These are phyloP conservation scores for Corchorus capsularis DNA, from an alignment of 345 rosid genomes.

Conservation along the genomic window DNA sequence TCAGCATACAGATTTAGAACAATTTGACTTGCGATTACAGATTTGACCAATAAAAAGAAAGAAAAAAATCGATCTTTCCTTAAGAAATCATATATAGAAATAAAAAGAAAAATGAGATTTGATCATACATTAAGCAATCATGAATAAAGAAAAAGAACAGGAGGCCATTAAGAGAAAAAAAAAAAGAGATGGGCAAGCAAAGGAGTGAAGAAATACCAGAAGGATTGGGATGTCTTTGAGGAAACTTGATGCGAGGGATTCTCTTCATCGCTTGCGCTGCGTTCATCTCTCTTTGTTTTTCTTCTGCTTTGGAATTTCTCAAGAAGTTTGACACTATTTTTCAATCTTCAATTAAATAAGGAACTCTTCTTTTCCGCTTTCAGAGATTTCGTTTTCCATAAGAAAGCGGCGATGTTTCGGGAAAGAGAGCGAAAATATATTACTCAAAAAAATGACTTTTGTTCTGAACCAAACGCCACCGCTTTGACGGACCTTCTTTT, in stretches of 20 bases:
- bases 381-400: background rate
- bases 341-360: background rate
- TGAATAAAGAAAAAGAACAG: background rate
- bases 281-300: slow-evolving; percentile 42
- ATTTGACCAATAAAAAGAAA: background rate
- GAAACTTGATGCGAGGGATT: slow-evolving; percentile 87
- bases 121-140: background rate
- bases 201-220: slow-evolving; percentile 38
- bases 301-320: slow-evolving; percentile 7
- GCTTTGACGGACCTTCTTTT: background rate
- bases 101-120: background rate
- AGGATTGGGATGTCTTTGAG: slow-evolving; percentile 56
- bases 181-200: background rate
- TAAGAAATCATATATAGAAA: background rate
- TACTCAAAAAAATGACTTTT: too few species aligned
- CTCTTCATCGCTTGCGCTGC: slow-evolving; percentile 68
- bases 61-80: background rate
- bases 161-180: background rate
- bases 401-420: slow-evolving; percentile 11
- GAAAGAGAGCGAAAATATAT: background rate
- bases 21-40: background rate
- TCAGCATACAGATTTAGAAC: background rate
- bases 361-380: background rate
- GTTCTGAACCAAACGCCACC: background rate
- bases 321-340: slow-evolving; percentile 30